phyloP scores from a whole-genome alignment of 1,284 basidiomycete genomes.

The Mycosarcoma maydis region DNA sequence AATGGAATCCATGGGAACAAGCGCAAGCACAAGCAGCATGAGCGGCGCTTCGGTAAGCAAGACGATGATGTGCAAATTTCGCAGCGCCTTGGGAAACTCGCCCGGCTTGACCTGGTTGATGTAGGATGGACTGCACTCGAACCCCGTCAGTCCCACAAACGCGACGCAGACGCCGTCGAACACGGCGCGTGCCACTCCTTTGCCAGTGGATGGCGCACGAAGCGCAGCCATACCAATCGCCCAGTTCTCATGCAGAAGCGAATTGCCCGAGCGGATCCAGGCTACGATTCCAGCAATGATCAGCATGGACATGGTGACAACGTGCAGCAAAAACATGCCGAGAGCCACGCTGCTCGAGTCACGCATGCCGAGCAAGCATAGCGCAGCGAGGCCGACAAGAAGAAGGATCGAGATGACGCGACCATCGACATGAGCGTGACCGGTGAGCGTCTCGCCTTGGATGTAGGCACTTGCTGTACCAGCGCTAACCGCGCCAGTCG shows the following conservation, averaged over 20 bases:
- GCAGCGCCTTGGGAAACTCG: conserved; percentile 45
- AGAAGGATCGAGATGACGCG: conserved; percentile 42
- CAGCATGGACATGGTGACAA: conserved; percentile 49
- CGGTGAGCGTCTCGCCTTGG: conserved; percentile 21
- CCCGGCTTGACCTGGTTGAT: conserved; percentile 47
- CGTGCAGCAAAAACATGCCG: conserved; percentile 47
- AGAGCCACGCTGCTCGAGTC: conserved; percentile 52
- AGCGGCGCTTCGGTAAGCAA: conserved; percentile 48
- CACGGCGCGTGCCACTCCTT: conserved; percentile 37
- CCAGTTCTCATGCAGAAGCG: conserved; percentile 44
- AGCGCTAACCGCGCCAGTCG: conserved; percentile 53
- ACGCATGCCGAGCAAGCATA: conserved; percentile 40
- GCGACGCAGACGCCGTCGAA: conserved; percentile 51
- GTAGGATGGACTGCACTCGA: conserved; percentile 55
- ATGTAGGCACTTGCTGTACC: conserved; percentile 52
- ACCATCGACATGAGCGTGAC: conserved; percentile 14
- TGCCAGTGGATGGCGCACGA: conserved; percentile 18
- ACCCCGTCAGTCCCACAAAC: conserved; percentile 56
- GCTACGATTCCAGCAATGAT: conserved; percentile 45
- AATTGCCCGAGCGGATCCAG: conserved; percentile 44
- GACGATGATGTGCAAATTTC: conserved; percentile 45
- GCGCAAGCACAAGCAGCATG: conserved; percentile 49
- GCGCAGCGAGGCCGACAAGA: conserved; percentile 31
- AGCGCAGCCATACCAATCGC: conserved; percentile 20
- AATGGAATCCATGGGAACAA: conserved; percentile 33